Evolutionary conservation across 345 rosid species (phyloP).

Genomic region (Populus euphratica): DNA sequence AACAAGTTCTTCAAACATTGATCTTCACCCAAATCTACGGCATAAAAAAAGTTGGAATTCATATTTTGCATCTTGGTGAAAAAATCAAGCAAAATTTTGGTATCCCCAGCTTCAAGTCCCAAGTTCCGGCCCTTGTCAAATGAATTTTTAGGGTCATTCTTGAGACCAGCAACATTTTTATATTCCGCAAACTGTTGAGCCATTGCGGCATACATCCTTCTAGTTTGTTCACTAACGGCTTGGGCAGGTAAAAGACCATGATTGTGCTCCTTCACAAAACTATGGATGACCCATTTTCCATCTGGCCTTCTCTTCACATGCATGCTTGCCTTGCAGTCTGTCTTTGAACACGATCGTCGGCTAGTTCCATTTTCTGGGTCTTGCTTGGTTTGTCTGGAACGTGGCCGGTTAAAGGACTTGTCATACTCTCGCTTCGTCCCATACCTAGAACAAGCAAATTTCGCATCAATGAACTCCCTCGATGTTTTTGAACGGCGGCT

Average conservation of each 20-base stretch:
- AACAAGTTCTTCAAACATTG: conserved; percentile 50
- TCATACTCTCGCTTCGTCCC: conserved; percentile 62
- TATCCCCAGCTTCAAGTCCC: conserved; percentile 51
- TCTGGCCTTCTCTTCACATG: conserved; percentile 66
- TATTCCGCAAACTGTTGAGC: conserved; percentile 67
- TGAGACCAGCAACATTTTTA: conserved; percentile 50
- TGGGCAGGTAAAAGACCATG: conserved; percentile 73
- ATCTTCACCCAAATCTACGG: conserved; percentile 58
- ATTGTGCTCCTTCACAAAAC: conserved; percentile 61
- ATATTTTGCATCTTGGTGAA: conserved; percentile 43
- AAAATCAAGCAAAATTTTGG: conserved; percentile 45
- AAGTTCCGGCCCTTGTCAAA: conserved; percentile 48
- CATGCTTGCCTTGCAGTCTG: conserved; percentile 75
- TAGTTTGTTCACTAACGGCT: conserved; percentile 68
- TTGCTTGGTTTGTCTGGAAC: conserved; percentile 55
- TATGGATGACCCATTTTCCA: conserved; percentile 69
- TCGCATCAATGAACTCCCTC: conserved; percentile 65
- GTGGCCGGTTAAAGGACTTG: conserved; percentile 49
- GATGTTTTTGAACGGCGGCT: conserved; percentile 67
- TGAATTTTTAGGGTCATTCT: conserved; percentile 36
- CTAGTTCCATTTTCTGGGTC: conserved; percentile 55
- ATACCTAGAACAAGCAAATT: conserved; percentile 74
- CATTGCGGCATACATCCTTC: conserved; percentile 70
- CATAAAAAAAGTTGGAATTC: conserved; percentile 65
- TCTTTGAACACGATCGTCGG: conserved; percentile 50